phyloP scores from a whole-genome alignment of 2,329 filamentous ascomycete species.

The Fusarium sp. region DNA sequence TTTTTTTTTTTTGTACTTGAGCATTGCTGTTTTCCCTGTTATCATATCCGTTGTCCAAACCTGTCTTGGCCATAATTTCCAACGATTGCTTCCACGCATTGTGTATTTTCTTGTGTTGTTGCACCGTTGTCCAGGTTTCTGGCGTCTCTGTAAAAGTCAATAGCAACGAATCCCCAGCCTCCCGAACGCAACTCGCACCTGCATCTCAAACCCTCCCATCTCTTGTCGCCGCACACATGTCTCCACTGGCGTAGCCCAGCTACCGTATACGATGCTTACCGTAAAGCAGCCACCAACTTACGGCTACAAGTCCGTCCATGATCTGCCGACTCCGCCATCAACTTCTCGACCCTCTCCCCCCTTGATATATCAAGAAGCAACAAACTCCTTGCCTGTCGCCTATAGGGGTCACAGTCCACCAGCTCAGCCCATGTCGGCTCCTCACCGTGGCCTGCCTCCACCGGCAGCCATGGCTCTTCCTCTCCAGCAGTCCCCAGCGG shows the following conservation, averaged over 20 bases:
- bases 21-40: not conserved
- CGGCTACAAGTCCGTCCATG: conserved; percentile 70
- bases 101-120: not conserved
- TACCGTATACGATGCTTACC: conserved; percentile 65
- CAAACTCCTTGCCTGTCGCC: conserved; percentile 52
- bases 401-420: conserved; percentile 58
- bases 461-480: conserved; percentile 72
- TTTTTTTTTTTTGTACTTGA: not conserved
- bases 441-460: conserved; percentile 74
- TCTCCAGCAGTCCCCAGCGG: conserved; percentile 53
- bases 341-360: conserved; percentile 65
- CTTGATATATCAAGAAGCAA: conserved; percentile 59
- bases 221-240: conserved; percentile 39
- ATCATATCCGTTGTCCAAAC: not conserved
- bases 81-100: not conserved
- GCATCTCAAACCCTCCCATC: conserved; percentile 13
- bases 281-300: conserved; percentile 66
- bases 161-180: conserved; percentile 29
- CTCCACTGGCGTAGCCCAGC: conserved; percentile 41
- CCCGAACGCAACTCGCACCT: conserved; percentile 12
- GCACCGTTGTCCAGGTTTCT: not conserved
- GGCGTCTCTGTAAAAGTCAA: conserved; percentile 27
- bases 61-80: not conserved
- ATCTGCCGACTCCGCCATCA: conserved; percentile 67
- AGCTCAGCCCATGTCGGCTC: conserved; percentile 70